Percentiles rank a stretch among this genome's conserved stretches.
phyloP scores from a whole-genome alignment of 345 rosid species.

The Citrus maxima region DNA sequence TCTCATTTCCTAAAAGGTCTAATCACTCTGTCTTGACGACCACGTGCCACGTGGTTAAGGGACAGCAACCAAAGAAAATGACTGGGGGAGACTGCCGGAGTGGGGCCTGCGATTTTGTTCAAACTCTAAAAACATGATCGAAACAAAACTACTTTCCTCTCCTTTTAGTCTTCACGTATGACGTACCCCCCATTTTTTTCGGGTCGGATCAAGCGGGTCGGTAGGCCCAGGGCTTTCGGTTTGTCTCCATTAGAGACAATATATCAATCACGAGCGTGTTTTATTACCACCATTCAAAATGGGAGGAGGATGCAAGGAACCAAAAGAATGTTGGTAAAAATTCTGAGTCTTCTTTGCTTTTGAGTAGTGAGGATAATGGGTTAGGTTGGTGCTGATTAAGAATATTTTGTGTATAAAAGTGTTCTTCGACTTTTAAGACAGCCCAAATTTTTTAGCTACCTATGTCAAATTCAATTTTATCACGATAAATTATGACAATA shows the following conservation, averaged over 20 bases:
- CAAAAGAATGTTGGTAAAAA: not conserved
- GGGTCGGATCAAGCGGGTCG: not conserved
- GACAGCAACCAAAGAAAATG: not conserved
- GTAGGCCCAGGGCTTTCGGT: not conserved
- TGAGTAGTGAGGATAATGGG: not conserved
- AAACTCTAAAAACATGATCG: constrained; percentile 14
- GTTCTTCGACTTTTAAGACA: not conserved
- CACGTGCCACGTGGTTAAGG: constrained; percentile 41
- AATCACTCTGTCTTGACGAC: not conserved
- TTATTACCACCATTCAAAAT: not conserved
- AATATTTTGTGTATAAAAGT: not conserved
- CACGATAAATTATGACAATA: not conserved
- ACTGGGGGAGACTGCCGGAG: not conserved
- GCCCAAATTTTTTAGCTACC: not conserved
- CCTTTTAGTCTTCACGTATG: too few relatives aligned
- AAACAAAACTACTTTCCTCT: not conserved
- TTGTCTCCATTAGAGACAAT: not conserved
- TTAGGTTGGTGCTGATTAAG: constrained; percentile 7
- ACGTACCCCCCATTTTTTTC: not conserved
- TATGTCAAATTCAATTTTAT: not conserved
- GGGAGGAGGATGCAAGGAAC: not conserved
- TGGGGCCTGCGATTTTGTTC: constrained; percentile 3
- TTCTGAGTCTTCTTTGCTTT: not conserved
- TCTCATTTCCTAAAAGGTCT: not conserved
- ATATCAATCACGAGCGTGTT: not conserved